Conservation (phyloP, 2,329 filamentous ascomycete genomes). For the Paecilomyces sp. region DNA sequence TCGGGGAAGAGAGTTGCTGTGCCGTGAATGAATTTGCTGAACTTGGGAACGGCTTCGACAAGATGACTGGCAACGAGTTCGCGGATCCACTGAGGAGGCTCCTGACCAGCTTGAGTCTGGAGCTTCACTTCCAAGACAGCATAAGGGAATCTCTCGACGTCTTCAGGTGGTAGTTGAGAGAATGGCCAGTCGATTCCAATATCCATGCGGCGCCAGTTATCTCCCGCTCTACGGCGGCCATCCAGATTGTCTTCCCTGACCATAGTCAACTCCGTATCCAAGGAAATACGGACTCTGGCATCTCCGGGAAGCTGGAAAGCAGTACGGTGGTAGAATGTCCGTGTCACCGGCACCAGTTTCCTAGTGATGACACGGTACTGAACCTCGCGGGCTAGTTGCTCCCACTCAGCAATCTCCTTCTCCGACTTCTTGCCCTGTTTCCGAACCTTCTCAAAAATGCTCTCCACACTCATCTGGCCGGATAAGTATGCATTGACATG, state of each 20-base stretch:
- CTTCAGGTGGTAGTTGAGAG: slow-evolving; percentile 73
- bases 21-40: slow-evolving; percentile 98
- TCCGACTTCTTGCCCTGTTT: slow-evolving; percentile 91
- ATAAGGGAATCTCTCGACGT: slow-evolving; percentile 89
- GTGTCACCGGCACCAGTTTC: slow-evolving; percentile 78
- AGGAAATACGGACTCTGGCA: slow-evolving; percentile 88
- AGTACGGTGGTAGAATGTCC: slow-evolving; percentile 96
- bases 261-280: slow-evolving; percentile 95
- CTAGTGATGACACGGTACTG: slow-evolving; percentile 89
- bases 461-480: slow-evolving; percentile 75
- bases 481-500: slow-evolving; percentile 86
- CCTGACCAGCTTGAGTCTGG: slow-evolving; percentile 90
- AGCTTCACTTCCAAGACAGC: slow-evolving; percentile 95
- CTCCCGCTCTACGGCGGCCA: slow-evolving; percentile 64
- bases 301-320: slow-evolving; percentile 97
- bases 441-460: slow-evolving; percentile 93
- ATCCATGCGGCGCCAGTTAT: slow-evolving; percentile 95
- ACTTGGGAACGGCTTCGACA: slow-evolving; percentile 97
- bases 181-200: slow-evolving; percentile 97
- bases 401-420: slow-evolving; percentile 82
- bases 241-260: slow-evolving; percentile 91
- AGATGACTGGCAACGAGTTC: slow-evolving; percentile 89
- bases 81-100: slow-evolving; percentile 93
- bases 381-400: slow-evolving; percentile 82
- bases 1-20: slow-evolving; percentile 79